Base-by-base conservation (phyloP, 2,329 filamentous ascomycete genomes). In the Rhynchosporium agropyri region DNA sequence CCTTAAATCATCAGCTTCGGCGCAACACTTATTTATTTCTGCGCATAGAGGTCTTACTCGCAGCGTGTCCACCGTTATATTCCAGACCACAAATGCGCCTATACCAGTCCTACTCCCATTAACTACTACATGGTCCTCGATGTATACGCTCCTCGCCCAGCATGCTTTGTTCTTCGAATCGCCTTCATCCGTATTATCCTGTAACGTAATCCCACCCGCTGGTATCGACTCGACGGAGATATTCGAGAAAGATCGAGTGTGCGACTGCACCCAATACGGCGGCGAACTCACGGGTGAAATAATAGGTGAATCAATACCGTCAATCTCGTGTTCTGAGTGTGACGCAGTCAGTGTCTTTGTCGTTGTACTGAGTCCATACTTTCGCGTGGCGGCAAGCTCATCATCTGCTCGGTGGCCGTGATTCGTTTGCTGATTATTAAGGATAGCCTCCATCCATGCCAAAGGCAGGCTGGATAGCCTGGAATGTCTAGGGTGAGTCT, bases 61-160 rank as follows among this genome's bases (percentile, higher is more conserved):
- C 57, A 98, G 79, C 3, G 92, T 97, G 75, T 95, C 88, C 50
- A 99, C 91, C 54, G 83, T 86, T 72, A 95, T 92, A 74, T 92
- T 95, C 91, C 91, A 99, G 7, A 97, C 92, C 1, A 97, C 91
- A 78, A 98, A 99, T 1, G 93, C 90, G n/a, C 94, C 94, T 55
- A 75, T 74, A 15, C 67, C 65, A 1, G 71, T 74, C 33, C 65
- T 61, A 49, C 64, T 71, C 6, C 69, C 72, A 65, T 74, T 74
- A 51, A 89, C 81, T 26, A 85, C 70, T 10, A 83, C 82, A 72
- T 84, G 77, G 71, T 85, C 83, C 43, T 80, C 78, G 48, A 89
- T 80, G 67, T 83, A 79, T 60, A 88, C 86, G 72, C 83, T 86
- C 75, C 80, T 83, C 36, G 86, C 86, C 86, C 86, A 89, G 75